Evolutionary conservation across 2,329 filamentous ascomycete genomes (phyloP).

Genomic region (Pseudogymnoascus sp.): DNA sequence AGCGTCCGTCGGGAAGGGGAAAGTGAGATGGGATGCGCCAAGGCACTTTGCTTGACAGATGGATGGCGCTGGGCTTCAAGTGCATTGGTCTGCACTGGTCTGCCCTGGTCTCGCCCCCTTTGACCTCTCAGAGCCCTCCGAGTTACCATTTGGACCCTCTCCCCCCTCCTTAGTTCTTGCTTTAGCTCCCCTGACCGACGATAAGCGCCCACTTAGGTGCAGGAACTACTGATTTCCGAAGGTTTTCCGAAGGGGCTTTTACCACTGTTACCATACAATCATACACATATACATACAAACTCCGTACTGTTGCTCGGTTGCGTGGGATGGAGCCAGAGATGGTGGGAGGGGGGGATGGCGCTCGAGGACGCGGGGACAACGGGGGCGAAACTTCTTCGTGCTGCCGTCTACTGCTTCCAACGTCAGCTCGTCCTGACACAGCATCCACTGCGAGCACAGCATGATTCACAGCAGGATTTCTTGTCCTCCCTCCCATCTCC

Average conservation of each 20-base stretch:
- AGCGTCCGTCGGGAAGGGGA: neutral
- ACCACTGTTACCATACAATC: neutral
- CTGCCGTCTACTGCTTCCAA: neutral
- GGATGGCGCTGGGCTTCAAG: neutral
- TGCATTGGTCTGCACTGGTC: neutral
- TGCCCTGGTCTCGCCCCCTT: neutral
- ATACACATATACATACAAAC: neutral
- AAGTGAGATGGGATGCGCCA: slow-evolving; percentile 1
- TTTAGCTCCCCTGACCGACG: neutral
- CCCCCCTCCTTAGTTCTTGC: neutral
- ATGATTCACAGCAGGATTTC: neutral
- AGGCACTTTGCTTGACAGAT: neutral
- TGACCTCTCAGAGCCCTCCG: neutral
- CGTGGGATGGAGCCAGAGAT: neutral
- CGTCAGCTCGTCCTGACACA: neutral
- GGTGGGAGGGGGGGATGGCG: neutral
- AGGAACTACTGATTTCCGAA: slow-evolving; percentile 1
- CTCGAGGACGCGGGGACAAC: neutral
- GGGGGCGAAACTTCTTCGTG: neutral
- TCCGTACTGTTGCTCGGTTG: neutral
- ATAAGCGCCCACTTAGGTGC: slow-evolving; percentile 5
- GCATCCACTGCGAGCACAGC: neutral
- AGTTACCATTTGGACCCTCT: neutral
- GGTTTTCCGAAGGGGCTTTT: neutral
- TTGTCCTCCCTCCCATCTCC: neutral